Conservation (phyloP, 2,329 filamentous ascomycete species). For the Neodidymelliopsis sp. region DNA sequence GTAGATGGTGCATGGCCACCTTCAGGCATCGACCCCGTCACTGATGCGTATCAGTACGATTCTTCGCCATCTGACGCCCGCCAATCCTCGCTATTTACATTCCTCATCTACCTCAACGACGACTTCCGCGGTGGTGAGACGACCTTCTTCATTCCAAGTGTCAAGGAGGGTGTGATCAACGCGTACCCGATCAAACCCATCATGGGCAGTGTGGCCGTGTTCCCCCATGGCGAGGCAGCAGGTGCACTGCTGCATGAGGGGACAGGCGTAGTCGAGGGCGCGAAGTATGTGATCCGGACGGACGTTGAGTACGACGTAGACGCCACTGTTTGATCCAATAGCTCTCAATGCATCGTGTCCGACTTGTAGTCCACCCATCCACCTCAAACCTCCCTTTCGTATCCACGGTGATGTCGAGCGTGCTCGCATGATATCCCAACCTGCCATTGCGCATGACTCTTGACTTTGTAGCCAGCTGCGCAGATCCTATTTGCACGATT, state of each 20-base stretch:
- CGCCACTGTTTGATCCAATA: conserved; percentile 8
- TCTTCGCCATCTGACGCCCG: conserved; percentile 64
- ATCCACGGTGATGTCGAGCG: not conserved
- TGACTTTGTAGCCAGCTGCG: too few species aligned
- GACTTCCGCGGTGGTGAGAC: conserved; percentile 77
- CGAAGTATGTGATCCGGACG: conserved; percentile 73
- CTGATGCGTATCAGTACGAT: conserved; percentile 70
- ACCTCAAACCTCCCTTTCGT: not conserved
- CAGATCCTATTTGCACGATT: not conserved
- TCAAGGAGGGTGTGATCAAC: conserved; percentile 70
- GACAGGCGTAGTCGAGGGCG: conserved; percentile 71
- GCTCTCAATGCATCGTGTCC: not conserved
- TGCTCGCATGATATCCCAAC: too few species aligned
- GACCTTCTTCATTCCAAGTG: conserved; percentile 72
- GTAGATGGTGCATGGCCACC: conserved; percentile 74
- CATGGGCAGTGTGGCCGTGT: conserved; percentile 72
- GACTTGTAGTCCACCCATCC: not conserved
- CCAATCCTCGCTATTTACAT: conserved; percentile 74
- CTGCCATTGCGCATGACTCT: too few species aligned
- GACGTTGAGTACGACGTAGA: conserved; percentile 74
- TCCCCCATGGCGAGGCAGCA: conserved; percentile 72
- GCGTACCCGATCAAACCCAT: conserved; percentile 73
- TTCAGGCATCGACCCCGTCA: conserved; percentile 65
- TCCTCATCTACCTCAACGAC: conserved; percentile 74
- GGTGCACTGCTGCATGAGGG: conserved; percentile 74